Base-by-base conservation (phyloP, 208 protist genomes). In the Naegleria lovaniensis region DNA sequence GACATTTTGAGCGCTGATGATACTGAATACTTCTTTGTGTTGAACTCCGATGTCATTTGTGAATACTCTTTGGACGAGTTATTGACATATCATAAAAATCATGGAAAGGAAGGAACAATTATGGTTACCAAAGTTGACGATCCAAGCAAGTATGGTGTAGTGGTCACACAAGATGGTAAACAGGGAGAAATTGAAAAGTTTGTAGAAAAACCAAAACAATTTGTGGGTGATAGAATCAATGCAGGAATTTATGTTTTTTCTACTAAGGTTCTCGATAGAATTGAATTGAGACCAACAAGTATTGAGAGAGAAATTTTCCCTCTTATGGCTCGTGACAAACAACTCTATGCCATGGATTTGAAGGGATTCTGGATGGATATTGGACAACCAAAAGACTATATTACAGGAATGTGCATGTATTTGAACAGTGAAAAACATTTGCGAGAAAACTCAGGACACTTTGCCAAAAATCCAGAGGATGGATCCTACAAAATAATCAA, bases 271-370 rank as follows among this genome's bases (percentile, higher is more conserved):
- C 95, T 99, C 52, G 93, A 98, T 83, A 96, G 98, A 90, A 99
- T 99, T 59, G 94, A 96, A 67, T 91, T 96, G 41, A 90, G 94
- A 83, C 96, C 96, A 51, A 98, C 97, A 11, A 98, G 97, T 40
- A 99, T 99, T 89, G 98, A 99, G 93, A 97, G 96, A 92, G 95
- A 99, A 90, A 96, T 98, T 83, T 99, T 99, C 92, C 98, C 98
- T 11, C 39, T 40, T 29, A 97, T 99, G 97, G 98, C 97, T 4
- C 85, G 67, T 7, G 96, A 97, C 16, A 92, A 93, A n/a, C 91
- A 98, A 92, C 95, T 99, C n/a, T 99, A 95, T 93, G 95, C 95
- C 76, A 98, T 98, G 94, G 96, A 97, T 90, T 95, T 99, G 19
- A 93, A 96, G 52, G 97, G 98, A 55, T 99, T 99, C 93, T 99